phyloP scores from a whole-genome alignment of 495 filamentous ascomycete genomes.

The Parathielavia hyrcaniae region DNA sequence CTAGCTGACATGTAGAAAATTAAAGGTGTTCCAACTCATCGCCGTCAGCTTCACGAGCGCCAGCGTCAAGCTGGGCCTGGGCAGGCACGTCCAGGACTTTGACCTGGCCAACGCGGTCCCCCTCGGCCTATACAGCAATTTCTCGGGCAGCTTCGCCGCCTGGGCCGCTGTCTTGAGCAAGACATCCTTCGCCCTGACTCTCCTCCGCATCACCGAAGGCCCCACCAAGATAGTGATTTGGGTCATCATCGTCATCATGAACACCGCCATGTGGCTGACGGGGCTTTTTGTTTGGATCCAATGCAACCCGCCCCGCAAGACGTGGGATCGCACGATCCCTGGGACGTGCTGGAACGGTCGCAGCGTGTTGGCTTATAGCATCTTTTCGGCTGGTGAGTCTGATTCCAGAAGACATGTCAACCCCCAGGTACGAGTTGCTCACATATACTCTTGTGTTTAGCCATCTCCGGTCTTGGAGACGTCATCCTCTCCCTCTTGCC shows the following conservation, averaged over 20 bases:
- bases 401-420: background rate
- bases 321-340: constrained; percentile 13
- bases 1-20: background rate
- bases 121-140: constrained; percentile 14
- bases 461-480: constrained; percentile 35
- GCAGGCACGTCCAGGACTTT: constrained; percentile 19
- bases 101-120: constrained; percentile 4
- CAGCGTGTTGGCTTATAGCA: constrained; percentile 16
- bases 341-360: constrained; percentile 22
- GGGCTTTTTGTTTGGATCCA: constrained; percentile 26
- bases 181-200: constrained; percentile 34
- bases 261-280: constrained; percentile 23
- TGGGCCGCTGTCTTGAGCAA: constrained; percentile 35
- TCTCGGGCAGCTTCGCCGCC: constrained; percentile 19
- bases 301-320: constrained; percentile 27
- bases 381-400: background rate
- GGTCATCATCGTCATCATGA: constrained; percentile 30
- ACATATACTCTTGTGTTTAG: constrained; percentile 20
- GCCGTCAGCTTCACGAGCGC: constrained; percentile 22
- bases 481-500: constrained; percentile 34
- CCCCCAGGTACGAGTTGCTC: background rate
- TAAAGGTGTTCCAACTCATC: background rate
- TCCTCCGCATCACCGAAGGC: constrained; percentile 28
- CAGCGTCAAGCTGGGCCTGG: constrained; percentile 24
- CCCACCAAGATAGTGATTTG: constrained; percentile 21